Evolutionary conservation across 495 filamentous ascomycete species (phyloP), one percentile per base, ranked within the genome.

Genomic region (Xylaria curta): DNA sequence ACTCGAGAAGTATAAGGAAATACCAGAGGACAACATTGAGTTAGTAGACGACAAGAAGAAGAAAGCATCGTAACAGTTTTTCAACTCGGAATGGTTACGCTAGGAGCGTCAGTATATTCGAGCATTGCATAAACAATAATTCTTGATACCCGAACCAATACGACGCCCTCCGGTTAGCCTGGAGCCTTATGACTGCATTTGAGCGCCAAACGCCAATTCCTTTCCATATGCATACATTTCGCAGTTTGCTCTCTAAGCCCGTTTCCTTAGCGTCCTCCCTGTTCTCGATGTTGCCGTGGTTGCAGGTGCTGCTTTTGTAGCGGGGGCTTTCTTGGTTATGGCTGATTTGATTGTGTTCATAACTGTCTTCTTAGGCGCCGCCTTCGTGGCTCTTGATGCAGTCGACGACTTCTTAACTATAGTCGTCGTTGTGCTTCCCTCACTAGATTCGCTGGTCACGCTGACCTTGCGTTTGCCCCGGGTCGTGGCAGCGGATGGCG

Each of bases 1-100:
- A 70, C 80, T 92, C 72, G 95, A 98, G 79, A 90, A 91, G 74
- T 95, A 97, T 78, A 89, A 89, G 75, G 87, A 90, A 49, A 91
- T 98, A 62, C 95, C 96, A 6, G 93, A 96, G 79, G 93, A 94
- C 77, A 98, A 99, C 82, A 92, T 98, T 71, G 97, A 98, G 80
- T 82, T 94, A 73, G 89, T 98, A 17, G 94, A 97, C 82, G 94
- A 97, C 79, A 96, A 95, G 88, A 95, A 95, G 87, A 95, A 95
- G 87, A 94, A 94, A 86, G 66, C 69, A 60, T 71, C 69, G 80
- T 75, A 42, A 78, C 56, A 66, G 78, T 72, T 63, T 63, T 75
- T 36, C 73, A 66, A 47, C 62, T 21, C 42, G 58, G 24, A 40
- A 28, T 54, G 36, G 53, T 71, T 62, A 66, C 69, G 62, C 62